Evolutionary conservation across 768 basidiomycete genomes (phyloP), one percentile per base, ranked within the genome.

Genomic region (Russula olivacea): DNA sequence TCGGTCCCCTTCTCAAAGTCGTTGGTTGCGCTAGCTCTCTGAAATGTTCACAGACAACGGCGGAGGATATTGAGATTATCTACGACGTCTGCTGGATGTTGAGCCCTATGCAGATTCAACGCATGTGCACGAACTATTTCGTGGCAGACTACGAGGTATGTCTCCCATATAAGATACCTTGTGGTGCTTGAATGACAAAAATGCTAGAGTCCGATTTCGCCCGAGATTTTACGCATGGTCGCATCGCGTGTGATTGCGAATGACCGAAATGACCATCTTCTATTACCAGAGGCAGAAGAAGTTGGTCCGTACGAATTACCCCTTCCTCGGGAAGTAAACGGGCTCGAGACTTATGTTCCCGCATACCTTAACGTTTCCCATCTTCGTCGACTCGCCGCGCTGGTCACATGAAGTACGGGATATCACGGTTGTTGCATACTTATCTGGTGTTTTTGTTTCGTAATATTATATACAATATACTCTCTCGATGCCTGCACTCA

Each of bases 41-140:
- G 32, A 51, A 21, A 23, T 36, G 28, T 58, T 38, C 51, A 36
- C 64, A 95, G 93, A 89, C 95, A 14, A 91, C 94, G 3, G 83
- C 91, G 36, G 88, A 89, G 25, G 97, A 98, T 72, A 97, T 99
- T 65, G 95, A 98, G 76, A 98, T 98, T 71, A 96, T 99, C 70
- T 98, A 97, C 73, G 93, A 95, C 71, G 96, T 99, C 65, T 98
- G 96, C 80, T 98, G 97, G 96, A 98, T 98, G 89, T 80, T 99
- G 50, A 98, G 93, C 66, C 97, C 97, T 1, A 95, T 95, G 76
- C 97, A 99, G 75, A 98, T 99, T 68, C 97, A 98, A 78, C 89
- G 97, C 73, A 94, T 99, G 86, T 98, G 97, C 75, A 93, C 91
- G 62, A 96, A 96, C 74, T 98, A 98, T 77, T 98, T 96, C 72